A percentile compares a stretch with the other conserved stretches of the same genome.
phyloP scores from a whole-genome alignment of 2,329 filamentous ascomycete genomes.

The Trichoderma atrobrunneum region DNA sequence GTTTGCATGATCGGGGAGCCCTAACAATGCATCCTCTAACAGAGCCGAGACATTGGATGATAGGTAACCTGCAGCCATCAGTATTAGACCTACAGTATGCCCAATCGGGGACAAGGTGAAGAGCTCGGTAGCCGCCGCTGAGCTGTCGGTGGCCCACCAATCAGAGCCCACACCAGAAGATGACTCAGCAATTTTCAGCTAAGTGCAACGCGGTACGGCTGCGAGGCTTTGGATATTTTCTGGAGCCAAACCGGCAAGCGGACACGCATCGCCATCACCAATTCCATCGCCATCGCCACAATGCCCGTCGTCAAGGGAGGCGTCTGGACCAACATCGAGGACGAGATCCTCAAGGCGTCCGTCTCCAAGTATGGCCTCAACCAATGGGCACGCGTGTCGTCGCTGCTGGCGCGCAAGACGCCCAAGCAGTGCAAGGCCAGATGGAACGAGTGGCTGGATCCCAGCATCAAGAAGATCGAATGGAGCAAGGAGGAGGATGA shows the following conservation, averaged over 20 bases:
- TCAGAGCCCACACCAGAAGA: background rate
- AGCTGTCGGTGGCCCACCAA: slow-evolving; percentile 9
- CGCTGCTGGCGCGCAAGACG: slow-evolving; percentile 92
- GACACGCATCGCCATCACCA: slow-evolving; percentile 14
- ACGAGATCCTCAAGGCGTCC: slow-evolving; percentile 95
- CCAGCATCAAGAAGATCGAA: slow-evolving; percentile 96
- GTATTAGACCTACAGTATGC: background rate
- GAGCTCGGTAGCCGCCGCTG: background rate
- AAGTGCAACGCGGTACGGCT: slow-evolving; percentile 15
- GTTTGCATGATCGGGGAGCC: background rate
- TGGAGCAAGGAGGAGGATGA: slow-evolving; percentile 99
- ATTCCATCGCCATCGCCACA: slow-evolving; percentile 31
- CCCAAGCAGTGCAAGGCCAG: slow-evolving; percentile 98
- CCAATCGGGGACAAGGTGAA: slow-evolving; percentile 4
- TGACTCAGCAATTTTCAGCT: slow-evolving; percentile 20
- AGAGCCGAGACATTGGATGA: background rate
- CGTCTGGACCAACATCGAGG: slow-evolving; percentile 75
- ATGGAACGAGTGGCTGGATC: slow-evolving; percentile 98
- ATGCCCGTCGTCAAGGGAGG: slow-evolving; percentile 75
- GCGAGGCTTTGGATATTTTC: slow-evolving; percentile 30
- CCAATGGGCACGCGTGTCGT: slow-evolving; percentile 98
- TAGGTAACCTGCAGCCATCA: background rate
- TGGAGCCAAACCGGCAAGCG: slow-evolving; percentile 9
- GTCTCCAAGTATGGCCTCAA: slow-evolving; percentile 94
- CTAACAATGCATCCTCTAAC: slow-evolving; percentile 1